Conservation (phyloP, 306 rosid genomes). For the Elaeagnus macrophylla region DNA sequence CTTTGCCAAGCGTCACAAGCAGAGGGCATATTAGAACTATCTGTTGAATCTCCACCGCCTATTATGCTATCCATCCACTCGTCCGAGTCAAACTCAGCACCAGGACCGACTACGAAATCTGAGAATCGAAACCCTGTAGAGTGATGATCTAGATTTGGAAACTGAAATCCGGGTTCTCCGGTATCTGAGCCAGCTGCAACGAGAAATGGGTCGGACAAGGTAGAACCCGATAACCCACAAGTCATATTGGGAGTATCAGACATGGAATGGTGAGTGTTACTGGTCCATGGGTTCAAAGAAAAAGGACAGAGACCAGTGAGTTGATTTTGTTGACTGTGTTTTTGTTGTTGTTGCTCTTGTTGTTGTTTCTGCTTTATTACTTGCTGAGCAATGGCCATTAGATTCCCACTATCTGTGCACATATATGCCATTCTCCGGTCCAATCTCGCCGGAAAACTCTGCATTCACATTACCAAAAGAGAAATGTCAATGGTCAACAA, state of each 20-base stretch:
- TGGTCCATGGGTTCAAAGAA: slow-evolving; percentile 61
- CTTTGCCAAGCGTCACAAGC: slow-evolving; percentile 57
- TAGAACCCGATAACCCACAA: slow-evolving; percentile 39
- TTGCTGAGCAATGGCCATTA: slow-evolving; percentile 99
- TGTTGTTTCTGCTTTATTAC: slow-evolving; percentile 90
- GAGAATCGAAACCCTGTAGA: slow-evolving; percentile 51
- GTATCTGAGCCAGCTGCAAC: slow-evolving; percentile 42
- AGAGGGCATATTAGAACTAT: slow-evolving; percentile 55
- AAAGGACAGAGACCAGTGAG: slow-evolving; percentile 34
- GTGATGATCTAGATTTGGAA: slow-evolving; percentile 56
- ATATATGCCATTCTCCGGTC: slow-evolving; percentile 80
- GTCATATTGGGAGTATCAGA: slow-evolving; percentile 30
- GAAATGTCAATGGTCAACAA: background rate
- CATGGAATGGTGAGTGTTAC: slow-evolving; percentile 11
- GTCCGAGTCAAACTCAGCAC: slow-evolving; percentile 76
- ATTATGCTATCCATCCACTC: slow-evolving; percentile 95
- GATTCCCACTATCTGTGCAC: slow-evolving; percentile 93
- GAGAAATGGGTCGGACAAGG: slow-evolving; percentile 68
- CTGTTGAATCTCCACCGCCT: slow-evolving; percentile 69
- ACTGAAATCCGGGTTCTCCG: slow-evolving; percentile 49
- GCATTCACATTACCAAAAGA: slow-evolving; percentile 32
- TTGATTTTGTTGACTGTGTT: slow-evolving; percentile 36
- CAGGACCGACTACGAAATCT: slow-evolving; percentile 38
- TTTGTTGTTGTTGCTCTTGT: slow-evolving; percentile 67
- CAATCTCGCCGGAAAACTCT: slow-evolving; percentile 30